Evolutionary conservation across 1,284 basidiomycete genomes (phyloP).

Genomic region (Moesziomyces globuligerus): DNA sequence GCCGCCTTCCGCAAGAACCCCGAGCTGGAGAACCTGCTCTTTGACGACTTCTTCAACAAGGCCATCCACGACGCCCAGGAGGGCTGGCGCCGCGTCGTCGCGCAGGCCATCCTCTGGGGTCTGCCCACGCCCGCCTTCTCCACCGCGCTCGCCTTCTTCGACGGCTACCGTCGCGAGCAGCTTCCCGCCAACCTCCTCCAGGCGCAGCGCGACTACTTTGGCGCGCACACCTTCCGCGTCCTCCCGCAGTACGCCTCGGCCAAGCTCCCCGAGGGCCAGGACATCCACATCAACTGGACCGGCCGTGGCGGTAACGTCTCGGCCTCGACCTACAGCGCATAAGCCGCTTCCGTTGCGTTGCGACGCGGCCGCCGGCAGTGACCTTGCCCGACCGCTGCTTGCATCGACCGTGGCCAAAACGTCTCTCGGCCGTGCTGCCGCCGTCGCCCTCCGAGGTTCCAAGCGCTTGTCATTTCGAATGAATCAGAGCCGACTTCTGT

Average conservation of each 20-base stretch:
- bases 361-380: slow-evolving; percentile 1
- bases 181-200: slow-evolving; percentile 93
- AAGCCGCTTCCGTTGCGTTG: slow-evolving; percentile 63
- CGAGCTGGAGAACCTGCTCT: slow-evolving; percentile 90
- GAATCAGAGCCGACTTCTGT: not conserved
- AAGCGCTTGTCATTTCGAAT: slow-evolving; percentile 6
- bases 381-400: slow-evolving; percentile 4
- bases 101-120: slow-evolving; percentile 96
- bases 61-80: slow-evolving; percentile 91
- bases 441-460: not conserved
- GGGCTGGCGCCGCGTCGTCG: slow-evolving; percentile 96
- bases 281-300: slow-evolving; percentile 77
- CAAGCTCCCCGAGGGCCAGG: slow-evolving; percentile 77
- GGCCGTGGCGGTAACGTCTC: slow-evolving; percentile 93
- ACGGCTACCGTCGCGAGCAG: slow-evolving; percentile 88
- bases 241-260: slow-evolving; percentile 61
- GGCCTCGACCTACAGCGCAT: slow-evolving; percentile 89
- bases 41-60: slow-evolving; percentile 98
- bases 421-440: slow-evolving; percentile 6
- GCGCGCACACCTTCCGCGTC: slow-evolving; percentile 54
- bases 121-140: slow-evolving; percentile 95
- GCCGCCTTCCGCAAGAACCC: slow-evolving; percentile 87
- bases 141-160: slow-evolving; percentile 98
- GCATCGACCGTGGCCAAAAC: slow-evolving; percentile 1
- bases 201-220: slow-evolving; percentile 77